phyloP scores from a whole-genome alignment of 306 rosid species.

The Parietaria judaica region DNA sequence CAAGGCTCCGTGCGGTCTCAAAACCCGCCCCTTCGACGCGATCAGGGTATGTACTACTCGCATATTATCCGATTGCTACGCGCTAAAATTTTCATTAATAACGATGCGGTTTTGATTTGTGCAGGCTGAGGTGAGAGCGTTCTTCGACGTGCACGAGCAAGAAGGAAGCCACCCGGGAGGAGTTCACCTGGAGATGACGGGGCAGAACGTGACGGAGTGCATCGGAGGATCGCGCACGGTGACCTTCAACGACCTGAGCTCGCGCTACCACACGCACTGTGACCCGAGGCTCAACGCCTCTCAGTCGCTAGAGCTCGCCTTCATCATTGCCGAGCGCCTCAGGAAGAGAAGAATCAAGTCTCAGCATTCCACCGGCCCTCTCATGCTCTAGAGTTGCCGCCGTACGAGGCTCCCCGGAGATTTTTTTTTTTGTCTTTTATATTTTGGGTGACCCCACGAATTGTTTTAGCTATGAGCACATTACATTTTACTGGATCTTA shows the following conservation, averaged over 20 bases:
- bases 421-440: constrained; percentile 11
- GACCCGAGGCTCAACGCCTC: constrained; percentile 97
- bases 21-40: constrained; percentile 93
- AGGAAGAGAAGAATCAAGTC: constrained; percentile 81
- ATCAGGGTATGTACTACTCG: constrained; percentile 52
- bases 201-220: constrained; percentile 99
- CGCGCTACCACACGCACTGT: constrained; percentile 98
- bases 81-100: too few relatives aligned
- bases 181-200: constrained; percentile 95
- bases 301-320: constrained; percentile 94
- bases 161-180: constrained; percentile 99
- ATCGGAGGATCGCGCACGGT: constrained; percentile 94
- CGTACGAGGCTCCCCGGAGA: constrained; percentile 7
- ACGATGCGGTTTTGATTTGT: too few relatives aligned
- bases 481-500: constrained; percentile 2
- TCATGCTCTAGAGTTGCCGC: constrained; percentile 31
- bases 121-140: constrained; percentile 97
- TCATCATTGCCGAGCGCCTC: constrained; percentile 86
- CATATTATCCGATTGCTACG: too few relatives aligned
- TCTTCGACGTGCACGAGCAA: constrained; percentile 97
- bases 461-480: constrained; percentile 5
- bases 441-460: neutral
- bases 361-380: constrained; percentile 32
- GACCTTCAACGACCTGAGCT: constrained; percentile 84
- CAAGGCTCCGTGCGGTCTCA: constrained; percentile 98